Evolutionary conservation across 768 basidiomycete genomes (phyloP).

Genomic region (Rhizopogon vinicolor): DNA sequence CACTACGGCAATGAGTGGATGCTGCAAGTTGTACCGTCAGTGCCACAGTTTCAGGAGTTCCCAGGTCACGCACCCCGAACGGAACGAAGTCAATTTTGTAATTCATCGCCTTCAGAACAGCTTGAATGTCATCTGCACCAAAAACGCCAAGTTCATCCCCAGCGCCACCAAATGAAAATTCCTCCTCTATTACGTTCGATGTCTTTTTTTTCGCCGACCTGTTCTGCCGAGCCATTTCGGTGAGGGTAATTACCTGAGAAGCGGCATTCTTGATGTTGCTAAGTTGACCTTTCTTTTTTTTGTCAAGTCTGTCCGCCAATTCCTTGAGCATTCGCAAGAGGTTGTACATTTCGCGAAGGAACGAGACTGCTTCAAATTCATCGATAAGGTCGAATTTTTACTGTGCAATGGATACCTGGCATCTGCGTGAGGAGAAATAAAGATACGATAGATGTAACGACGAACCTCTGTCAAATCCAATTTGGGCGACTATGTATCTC

Average conservation of each 20-base stretch:
- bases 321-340: not conserved
- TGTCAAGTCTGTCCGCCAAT: too few species aligned
- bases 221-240: too few species aligned
- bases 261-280: too few species aligned
- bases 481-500: conserved; percentile 4
- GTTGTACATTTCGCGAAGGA: not conserved
- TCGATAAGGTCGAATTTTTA: not conserved
- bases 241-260: too few species aligned
- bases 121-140: not conserved
- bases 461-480: not conserved
- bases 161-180: too few species aligned
- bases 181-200: too few species aligned
- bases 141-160: conserved; percentile 2
- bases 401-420: conserved; percentile 4
- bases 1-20: conserved; percentile 8
- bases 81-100: not conserved
- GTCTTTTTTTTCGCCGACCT: too few species aligned
- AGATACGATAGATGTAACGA: not conserved
- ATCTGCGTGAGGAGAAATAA: not conserved
- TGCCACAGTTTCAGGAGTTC: not conserved
- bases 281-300: too few species aligned
- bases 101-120: not conserved
- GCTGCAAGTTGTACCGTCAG: conserved; percentile 1
- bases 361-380: not conserved
- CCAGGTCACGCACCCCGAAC: not conserved